These are phyloP conservation scores for Mycena chlorophos DNA, from an alignment of 768 basidiomycete genomes.

Conservation along the genomic window DNA sequence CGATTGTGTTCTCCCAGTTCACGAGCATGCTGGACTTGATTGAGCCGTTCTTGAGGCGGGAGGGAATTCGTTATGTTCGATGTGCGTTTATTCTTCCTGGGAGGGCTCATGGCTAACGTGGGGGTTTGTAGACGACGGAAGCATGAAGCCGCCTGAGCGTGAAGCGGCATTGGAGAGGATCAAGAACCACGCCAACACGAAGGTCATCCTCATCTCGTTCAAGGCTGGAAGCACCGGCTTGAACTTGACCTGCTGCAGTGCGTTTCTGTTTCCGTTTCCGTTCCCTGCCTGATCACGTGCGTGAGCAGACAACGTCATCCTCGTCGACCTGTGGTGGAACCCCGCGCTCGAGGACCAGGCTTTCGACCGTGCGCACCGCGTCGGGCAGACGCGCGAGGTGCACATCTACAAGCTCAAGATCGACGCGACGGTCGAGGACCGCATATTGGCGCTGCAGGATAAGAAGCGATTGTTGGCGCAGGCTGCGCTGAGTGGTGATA, in stretches of 20 bases:
- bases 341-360: constrained; percentile 92
- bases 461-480: constrained; percentile 82
- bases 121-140: constrained; percentile 75
- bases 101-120: constrained; percentile 7
- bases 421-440: constrained; percentile 82
- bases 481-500: constrained; percentile 86
- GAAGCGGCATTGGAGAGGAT: constrained; percentile 77
- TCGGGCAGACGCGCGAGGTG: constrained; percentile 85
- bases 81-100: constrained; percentile 58
- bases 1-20: constrained; percentile 94
- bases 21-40: constrained; percentile 86
- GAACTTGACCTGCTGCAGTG: constrained; percentile 20
- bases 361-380: constrained; percentile 87
- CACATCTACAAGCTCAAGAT: constrained; percentile 90
- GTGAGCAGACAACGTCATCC: constrained; percentile 72
- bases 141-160: constrained; percentile 75
- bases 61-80: constrained; percentile 72
- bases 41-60: constrained; percentile 75
- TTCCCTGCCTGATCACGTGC: neutral
- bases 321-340: constrained; percentile 96
- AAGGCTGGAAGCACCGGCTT: constrained; percentile 92
- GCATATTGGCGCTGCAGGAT: constrained; percentile 88
- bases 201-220: constrained; percentile 92
- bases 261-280: constrained; percentile 1
- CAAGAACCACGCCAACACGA: constrained; percentile 52